Percentiles rank a stretch among this genome's conserved stretches.
Conservation (phyloP, 2,329 filamentous ascomycete genomes). For the Penicillium vulpinum region DNA sequence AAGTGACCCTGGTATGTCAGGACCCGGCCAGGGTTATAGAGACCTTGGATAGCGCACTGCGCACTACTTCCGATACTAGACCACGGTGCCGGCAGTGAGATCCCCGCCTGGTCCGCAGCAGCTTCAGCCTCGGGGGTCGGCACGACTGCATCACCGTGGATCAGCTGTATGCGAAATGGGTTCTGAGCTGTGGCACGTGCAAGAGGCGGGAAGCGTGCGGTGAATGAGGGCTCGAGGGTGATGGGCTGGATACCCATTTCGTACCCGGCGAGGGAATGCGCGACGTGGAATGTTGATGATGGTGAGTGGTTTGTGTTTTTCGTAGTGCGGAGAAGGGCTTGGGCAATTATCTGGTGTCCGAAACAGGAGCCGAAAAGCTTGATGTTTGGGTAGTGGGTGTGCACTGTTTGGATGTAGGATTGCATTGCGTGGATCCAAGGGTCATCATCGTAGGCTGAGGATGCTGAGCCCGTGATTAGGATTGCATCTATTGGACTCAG, state of each 20-base stretch:
- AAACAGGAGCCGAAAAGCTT: conserved; percentile 39
- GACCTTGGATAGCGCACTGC: conserved; percentile 31
- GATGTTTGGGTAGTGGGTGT: conserved; percentile 26
- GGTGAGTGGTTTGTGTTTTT: background rate
- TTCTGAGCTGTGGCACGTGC: background rate
- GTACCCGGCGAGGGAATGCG: conserved; percentile 21
- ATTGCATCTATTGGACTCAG: conserved; percentile 29
- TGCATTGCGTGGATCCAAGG: conserved; percentile 29
- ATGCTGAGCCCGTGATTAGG: conserved; percentile 31
- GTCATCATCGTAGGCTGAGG: conserved; percentile 24
- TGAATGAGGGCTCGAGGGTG: conserved; percentile 23
- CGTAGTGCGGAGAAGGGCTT: conserved; percentile 23
- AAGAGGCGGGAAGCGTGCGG: conserved; percentile 13
- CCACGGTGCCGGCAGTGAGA: conserved; percentile 29
- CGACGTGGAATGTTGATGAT: conserved; percentile 20
- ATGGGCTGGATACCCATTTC: conserved; percentile 36
- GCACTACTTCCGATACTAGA: conserved; percentile 31
- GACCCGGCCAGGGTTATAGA: conserved; percentile 31
- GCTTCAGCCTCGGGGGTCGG: conserved; percentile 7
- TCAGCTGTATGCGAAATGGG: conserved; percentile 33
- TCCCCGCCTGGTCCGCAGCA: background rate
- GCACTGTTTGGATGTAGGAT: conserved; percentile 27
- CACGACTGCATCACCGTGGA: conserved; percentile 37
- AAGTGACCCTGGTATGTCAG: conserved; percentile 38
- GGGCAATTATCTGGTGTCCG: conserved; percentile 35